These are phyloP conservation scores for Tarenaya hassleriana DNA, from an alignment of 345 rosid species.

Conservation along the genomic window DNA sequence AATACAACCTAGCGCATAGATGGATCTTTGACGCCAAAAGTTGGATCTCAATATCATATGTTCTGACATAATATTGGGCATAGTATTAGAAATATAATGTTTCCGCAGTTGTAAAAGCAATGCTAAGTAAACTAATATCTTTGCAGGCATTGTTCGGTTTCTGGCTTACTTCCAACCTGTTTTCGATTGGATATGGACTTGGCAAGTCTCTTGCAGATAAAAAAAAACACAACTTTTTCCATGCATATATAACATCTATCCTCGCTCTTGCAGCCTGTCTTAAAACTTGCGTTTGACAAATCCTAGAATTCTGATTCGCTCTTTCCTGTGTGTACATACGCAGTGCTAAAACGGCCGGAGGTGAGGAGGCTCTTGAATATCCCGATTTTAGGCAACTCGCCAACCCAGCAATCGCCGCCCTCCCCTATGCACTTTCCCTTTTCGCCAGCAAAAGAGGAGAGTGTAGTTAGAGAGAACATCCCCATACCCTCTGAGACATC, in stretches of 20 bases:
- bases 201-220: slow-evolving; percentile 24
- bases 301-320: slow-evolving; percentile 5
- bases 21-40: slow-evolving; percentile 1
- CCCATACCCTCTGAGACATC: slow-evolving; percentile 21
- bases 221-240: too few species aligned
- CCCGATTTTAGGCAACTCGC: slow-evolving; percentile 23
- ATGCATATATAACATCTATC: too few species aligned
- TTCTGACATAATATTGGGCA: not conserved
- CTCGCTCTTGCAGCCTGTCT: too few species aligned
- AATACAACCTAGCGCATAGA: not conserved
- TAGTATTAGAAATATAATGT: not conserved
- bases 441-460: slow-evolving; percentile 20
- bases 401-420: slow-evolving; percentile 18
- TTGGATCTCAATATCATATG: not conserved
- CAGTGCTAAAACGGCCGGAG: slow-evolving; percentile 36
- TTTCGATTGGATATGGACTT: slow-evolving; percentile 38
- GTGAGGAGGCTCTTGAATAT: slow-evolving; percentile 37
- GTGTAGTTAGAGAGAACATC: slow-evolving; percentile 15
- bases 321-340: slow-evolving; percentile 18
- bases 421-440: slow-evolving; percentile 30
- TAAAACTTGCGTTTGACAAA: slow-evolving; percentile 6
- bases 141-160: slow-evolving; percentile 43
- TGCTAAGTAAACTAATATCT: too few species aligned
- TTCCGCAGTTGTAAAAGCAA: too few species aligned
- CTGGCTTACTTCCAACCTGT: slow-evolving; percentile 50